phyloP scores from a whole-genome alignment of 805 yeast genomes.

The Dipodascopsis uninucleata region DNA sequence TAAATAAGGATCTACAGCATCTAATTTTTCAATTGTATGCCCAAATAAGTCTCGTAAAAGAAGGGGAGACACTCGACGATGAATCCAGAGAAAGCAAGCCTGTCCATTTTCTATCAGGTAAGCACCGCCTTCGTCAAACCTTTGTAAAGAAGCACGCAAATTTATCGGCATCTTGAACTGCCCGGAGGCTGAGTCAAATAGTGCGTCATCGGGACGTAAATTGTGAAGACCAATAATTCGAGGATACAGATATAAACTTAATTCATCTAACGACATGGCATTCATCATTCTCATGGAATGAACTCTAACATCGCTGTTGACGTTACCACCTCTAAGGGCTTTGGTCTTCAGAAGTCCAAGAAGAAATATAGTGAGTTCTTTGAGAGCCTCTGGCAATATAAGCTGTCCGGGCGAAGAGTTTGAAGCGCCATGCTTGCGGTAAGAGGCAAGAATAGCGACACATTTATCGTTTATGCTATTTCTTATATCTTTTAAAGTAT shows the following conservation, averaged over 20 bases:
- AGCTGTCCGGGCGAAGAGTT: constrained; percentile 54
- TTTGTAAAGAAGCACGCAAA: constrained; percentile 43
- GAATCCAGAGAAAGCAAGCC: constrained; percentile 58
- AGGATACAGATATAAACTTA: constrained; percentile 73
- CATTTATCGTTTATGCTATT: constrained; percentile 52
- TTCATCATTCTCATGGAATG: constrained; percentile 51
- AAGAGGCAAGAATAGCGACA: constrained; percentile 55
- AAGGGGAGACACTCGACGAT: constrained; percentile 61
- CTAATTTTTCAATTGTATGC: constrained; percentile 40
- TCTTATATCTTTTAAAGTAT: constrained; percentile 45
- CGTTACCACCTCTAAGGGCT: constrained; percentile 52
- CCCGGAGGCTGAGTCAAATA: constrained; percentile 35
- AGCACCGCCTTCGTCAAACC: constrained; percentile 63
- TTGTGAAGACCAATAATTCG: constrained; percentile 70
- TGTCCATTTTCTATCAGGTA: constrained; percentile 72
- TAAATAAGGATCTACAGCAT: constrained; percentile 46
- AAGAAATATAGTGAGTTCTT: constrained; percentile 62
- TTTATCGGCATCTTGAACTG: constrained; percentile 50
- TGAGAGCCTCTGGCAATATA: constrained; percentile 76
- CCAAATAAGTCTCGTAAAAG: constrained; percentile 76
- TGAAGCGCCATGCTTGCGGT: constrained; percentile 46
- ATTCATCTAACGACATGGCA: constrained; percentile 51
- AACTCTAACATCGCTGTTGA: constrained; percentile 62
- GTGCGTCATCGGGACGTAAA: constrained; percentile 55
- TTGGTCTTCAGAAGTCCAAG: constrained; percentile 67